Percentiles rank a stretch among this genome's conserved stretches.
Evolutionary conservation across 441 rosid species (phyloP).

Genomic region (Lepidium campestre): DNA sequence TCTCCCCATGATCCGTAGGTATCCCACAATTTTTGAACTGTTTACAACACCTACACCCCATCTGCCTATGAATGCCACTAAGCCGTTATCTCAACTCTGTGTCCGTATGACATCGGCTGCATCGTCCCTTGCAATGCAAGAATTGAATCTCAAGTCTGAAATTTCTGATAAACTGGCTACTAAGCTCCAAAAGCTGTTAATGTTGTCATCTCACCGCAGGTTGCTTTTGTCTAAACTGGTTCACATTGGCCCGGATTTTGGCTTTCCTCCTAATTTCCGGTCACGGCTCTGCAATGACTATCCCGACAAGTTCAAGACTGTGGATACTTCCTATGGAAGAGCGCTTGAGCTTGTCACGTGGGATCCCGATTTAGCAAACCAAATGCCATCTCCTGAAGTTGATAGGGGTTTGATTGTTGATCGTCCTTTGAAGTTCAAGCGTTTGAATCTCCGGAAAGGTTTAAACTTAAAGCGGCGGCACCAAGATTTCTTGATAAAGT

Average conservation of each 20-base stretch:
- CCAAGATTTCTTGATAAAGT: conserved; percentile 54
- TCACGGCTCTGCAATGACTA: conserved; percentile 78
- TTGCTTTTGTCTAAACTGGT: conserved; percentile 75
- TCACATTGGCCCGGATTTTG: conserved; percentile 81
- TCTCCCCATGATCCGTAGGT: conserved; percentile 64
- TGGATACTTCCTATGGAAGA: conserved; percentile 73
- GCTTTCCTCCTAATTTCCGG: conserved; percentile 79
- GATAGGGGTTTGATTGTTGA: conserved; percentile 57
- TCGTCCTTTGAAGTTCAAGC: conserved; percentile 79
- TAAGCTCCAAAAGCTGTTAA: conserved; percentile 85
- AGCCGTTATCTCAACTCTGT: conserved; percentile 54
- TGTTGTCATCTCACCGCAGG: conserved; percentile 68
- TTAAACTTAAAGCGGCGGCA: conserved; percentile 65
- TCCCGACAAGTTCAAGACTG: conserved; percentile 64
- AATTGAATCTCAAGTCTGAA: conserved; percentile 45
- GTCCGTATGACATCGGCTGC: conserved; percentile 77
- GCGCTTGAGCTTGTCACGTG: conserved; percentile 82
- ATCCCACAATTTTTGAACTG: conserved; percentile 68
- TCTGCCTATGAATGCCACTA: conserved; percentile 65
- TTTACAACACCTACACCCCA: conserved; percentile 59
- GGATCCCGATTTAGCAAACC: conserved; percentile 55
- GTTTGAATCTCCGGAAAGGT: conserved; percentile 65
- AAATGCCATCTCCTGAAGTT: conserved; percentile 35
- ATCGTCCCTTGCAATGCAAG: conserved; percentile 47
- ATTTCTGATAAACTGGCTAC: conserved; percentile 50